A percentile compares a stretch with the other conserved stretches of the same genome.
These are phyloP conservation scores for Eutypa lata DNA, from an alignment of 2,329 filamentous ascomycete genomes.

Conservation along the genomic window DNA sequence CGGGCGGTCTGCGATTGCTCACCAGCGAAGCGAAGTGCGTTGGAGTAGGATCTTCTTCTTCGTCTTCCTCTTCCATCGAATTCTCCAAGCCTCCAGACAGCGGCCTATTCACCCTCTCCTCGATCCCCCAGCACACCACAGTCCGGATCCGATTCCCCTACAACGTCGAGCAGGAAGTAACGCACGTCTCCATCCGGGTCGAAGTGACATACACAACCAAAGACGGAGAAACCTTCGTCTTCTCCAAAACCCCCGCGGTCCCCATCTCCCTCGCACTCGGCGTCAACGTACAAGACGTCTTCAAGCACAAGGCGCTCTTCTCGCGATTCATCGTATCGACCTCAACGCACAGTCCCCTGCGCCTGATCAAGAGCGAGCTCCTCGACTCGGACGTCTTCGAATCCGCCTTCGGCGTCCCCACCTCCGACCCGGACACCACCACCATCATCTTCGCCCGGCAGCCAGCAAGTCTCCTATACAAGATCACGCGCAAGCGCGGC, in stretches of 20 bases:
- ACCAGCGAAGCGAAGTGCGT: conserved; percentile 57
- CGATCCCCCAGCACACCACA: conserved; percentile 40
- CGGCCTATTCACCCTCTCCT: conserved; percentile 49
- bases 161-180: conserved; percentile 73
- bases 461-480: conserved; percentile 77
- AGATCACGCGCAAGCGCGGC: conserved; percentile 57
- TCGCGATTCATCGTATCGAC: conserved; percentile 91
- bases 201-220: conserved; percentile 73
- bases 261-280: conserved; percentile 78
- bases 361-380: conserved; percentile 69
- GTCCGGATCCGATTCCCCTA: conserved; percentile 73
- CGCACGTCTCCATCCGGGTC: conserved; percentile 68
- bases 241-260: conserved; percentile 60
- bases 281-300: conserved; percentile 95
- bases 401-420: conserved; percentile 56
- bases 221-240: conserved; percentile 61
- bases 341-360: conserved; percentile 69
- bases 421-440: conserved; percentile 35
- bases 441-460: conserved; percentile 76
- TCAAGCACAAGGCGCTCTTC: conserved; percentile 78
- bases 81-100: conserved; percentile 50
- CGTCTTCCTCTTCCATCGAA: conserved; percentile 35
- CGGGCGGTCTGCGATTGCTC: conserved; percentile 62
- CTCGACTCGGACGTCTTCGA: conserved; percentile 67
- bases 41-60: no score